Percentiles rank a stretch among this genome's conserved stretches.
phyloP scores from a whole-genome alignment of 805 yeast genomes.

The Metschnikowia cubensis region DNA sequence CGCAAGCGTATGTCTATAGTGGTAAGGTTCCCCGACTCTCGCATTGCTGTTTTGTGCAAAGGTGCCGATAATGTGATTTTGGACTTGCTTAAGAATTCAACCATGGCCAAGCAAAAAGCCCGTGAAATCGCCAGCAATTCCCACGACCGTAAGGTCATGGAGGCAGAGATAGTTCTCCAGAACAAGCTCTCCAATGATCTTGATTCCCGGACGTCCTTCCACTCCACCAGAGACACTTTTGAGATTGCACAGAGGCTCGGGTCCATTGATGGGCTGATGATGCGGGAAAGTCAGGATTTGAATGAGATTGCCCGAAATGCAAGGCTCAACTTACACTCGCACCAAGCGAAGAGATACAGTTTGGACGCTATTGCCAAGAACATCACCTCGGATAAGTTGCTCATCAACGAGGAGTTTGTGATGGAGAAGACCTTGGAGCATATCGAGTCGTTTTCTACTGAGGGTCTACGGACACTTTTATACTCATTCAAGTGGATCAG shows the following conservation, averaged over 20 bases:
- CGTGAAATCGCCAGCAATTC: conserved; percentile 58
- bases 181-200: conserved; percentile 42
- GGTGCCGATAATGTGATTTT: conserved; percentile 93
- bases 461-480: conserved; percentile 86
- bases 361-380: conserved; percentile 19
- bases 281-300: conserved; percentile 48
- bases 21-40: conserved; percentile 69
- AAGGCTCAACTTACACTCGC: conserved; percentile 54
- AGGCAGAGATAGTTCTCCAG: conserved; percentile 70
- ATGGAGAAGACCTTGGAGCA: conserved; percentile 84
- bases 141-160: conserved; percentile 62
- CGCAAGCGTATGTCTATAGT: conserved; percentile 95
- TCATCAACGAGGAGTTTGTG: conserved; percentile 69
- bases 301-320: conserved; percentile 51
- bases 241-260: conserved; percentile 22
- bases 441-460: conserved; percentile 90
- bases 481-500: conserved; percentile 76
- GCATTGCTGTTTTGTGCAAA: conserved; percentile 77
- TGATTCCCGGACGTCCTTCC: conserved; percentile 29
- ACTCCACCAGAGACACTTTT: conserved; percentile 28
- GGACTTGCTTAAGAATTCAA: conserved; percentile 60
- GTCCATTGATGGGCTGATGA: conserved; percentile 50
- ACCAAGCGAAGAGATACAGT: conserved; percentile 55
- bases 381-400: conserved; percentile 48
- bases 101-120: conserved; percentile 59